These are phyloP conservation scores for Fusarium napiforme DNA, from an alignment of 2,329 filamentous ascomycete genomes.

Conservation along the genomic window DNA sequence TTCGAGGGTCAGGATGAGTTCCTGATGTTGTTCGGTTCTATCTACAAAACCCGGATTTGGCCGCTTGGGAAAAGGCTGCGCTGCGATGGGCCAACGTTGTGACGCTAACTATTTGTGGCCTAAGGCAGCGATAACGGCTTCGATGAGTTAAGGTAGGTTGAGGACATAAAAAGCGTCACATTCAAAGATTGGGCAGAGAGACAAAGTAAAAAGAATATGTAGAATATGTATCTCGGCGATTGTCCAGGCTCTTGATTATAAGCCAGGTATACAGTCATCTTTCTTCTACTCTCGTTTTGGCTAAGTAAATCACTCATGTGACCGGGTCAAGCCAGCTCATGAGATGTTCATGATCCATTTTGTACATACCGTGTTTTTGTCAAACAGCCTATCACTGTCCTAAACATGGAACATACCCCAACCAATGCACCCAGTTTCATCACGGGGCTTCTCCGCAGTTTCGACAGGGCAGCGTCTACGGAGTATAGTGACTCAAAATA, in stretches of 20 bases:
- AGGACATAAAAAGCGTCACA: conserved; percentile 4
- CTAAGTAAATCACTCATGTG: neutral
- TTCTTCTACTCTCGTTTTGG: neutral
- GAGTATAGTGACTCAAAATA: conserved; percentile 35
- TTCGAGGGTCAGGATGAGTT: conserved; percentile 45
- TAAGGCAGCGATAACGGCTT: conserved; percentile 50
- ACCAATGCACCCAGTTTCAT: conserved; percentile 33
- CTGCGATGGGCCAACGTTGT: conserved; percentile 35
- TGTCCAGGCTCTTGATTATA: neutral
- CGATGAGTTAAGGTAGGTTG: neutral
- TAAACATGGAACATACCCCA: conserved; percentile 14
- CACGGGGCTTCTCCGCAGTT: conserved; percentile 39
- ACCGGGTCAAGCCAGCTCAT: neutral
- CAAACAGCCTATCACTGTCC: neutral
- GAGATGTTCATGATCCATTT: neutral
- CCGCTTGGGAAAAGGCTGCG: conserved; percentile 52
- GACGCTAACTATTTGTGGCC: conserved; percentile 49
- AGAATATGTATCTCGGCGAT: neutral
- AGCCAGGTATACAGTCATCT: no score
- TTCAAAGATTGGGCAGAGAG: neutral
- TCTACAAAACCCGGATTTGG: conserved; percentile 52
- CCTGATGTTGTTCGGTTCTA: conserved; percentile 50
- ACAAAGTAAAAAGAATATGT: neutral
- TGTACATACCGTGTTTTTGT: neutral
- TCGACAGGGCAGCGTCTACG: conserved; percentile 13